Evolutionary conservation across 805 yeast genomes (phyloP).

Genomic region (Clavispora phyllophila): DNA sequence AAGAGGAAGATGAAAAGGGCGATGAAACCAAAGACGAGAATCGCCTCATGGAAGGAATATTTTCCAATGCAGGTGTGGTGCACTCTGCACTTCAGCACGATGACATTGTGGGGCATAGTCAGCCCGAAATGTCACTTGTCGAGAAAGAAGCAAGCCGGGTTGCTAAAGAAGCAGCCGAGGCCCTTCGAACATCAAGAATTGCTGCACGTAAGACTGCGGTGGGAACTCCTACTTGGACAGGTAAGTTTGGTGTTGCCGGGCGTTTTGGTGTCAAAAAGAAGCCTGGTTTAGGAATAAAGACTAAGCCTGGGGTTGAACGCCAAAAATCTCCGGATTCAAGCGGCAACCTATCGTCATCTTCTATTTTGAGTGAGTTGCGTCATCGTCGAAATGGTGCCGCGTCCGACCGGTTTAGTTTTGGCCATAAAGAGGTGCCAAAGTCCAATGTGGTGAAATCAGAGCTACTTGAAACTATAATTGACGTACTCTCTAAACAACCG

Average conservation of each 20-base stretch:
- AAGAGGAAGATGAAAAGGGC: slow-evolving; percentile 13
- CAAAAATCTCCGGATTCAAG: not conserved
- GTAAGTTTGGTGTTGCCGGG: slow-evolving; percentile 84
- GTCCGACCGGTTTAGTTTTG: slow-evolving; percentile 7
- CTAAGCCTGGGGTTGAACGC: not conserved
- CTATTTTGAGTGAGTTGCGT: slow-evolving; percentile 47
- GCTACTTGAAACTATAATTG: slow-evolving; percentile 33
- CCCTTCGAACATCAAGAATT: slow-evolving; percentile 56
- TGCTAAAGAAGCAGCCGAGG: slow-evolving; percentile 49
- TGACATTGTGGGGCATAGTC: slow-evolving; percentile 53
- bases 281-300: not conserved
- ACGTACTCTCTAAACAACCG: slow-evolving; percentile 31
- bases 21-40: slow-evolving; percentile 38
- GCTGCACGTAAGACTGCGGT: slow-evolving; percentile 43
- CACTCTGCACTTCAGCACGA: slow-evolving; percentile 79
- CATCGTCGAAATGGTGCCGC: slow-evolving; percentile 34
- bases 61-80: slow-evolving; percentile 59
- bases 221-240: slow-evolving; percentile 96
- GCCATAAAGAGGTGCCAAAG: slow-evolving; percentile 4
- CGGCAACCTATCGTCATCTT: slow-evolving; percentile 35
- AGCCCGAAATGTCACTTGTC: slow-evolving; percentile 49
- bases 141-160: slow-evolving; percentile 62
- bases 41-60: slow-evolving; percentile 68
- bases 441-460: slow-evolving; percentile 13
- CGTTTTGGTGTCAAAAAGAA: slow-evolving; percentile 30